phyloP scores from a whole-genome alignment of 441 rosid species.

The Hypseocharis bilobata region DNA sequence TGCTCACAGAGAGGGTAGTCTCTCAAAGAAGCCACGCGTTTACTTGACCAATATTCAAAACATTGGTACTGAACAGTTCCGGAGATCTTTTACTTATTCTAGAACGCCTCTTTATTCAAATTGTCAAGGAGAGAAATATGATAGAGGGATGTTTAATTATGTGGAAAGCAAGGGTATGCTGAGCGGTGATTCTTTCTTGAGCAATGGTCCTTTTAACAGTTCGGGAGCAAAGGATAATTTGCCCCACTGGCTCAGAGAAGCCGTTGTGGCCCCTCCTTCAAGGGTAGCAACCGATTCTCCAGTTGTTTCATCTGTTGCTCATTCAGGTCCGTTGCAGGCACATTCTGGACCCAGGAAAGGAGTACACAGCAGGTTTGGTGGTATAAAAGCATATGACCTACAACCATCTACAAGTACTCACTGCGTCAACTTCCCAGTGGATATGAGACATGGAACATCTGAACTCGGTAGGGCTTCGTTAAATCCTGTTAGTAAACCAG shows the following conservation, averaged over 20 bases:
- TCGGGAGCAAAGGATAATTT: slow-evolving; percentile 21
- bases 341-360: slow-evolving; percentile 5
- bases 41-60: slow-evolving; percentile 11
- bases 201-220: slow-evolving; percentile 12
- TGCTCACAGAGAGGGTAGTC: slow-evolving; percentile 20
- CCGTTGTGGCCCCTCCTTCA: slow-evolving; percentile 24
- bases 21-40: slow-evolving; percentile 17
- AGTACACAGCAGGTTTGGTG: neutral
- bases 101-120: slow-evolving; percentile 20
- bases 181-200: slow-evolving; percentile 14
- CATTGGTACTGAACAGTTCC: slow-evolving; percentile 23
- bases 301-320: slow-evolving; percentile 17
- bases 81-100: slow-evolving; percentile 12
- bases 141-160: slow-evolving; percentile 15
- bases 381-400: slow-evolving; percentile 7
- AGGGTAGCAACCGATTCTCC: slow-evolving; percentile 19
- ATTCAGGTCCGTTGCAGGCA: slow-evolving; percentile 12
- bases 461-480: slow-evolving; percentile 9
- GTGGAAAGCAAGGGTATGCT: slow-evolving; percentile 14
- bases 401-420: slow-evolving; percentile 16
- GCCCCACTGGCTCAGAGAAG: slow-evolving; percentile 43
- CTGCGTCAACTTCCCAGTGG: slow-evolving; percentile 1
- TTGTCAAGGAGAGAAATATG: slow-evolving; percentile 18
- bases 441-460: slow-evolving; percentile 15
- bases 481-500: slow-evolving; percentile 13